Percentiles rank a stretch among this genome's conserved stretches.
These are phyloP conservation scores for Citeromyces hawaiiensis DNA, from an alignment of 1,139 yeast genomes.

Conservation along the genomic window DNA sequence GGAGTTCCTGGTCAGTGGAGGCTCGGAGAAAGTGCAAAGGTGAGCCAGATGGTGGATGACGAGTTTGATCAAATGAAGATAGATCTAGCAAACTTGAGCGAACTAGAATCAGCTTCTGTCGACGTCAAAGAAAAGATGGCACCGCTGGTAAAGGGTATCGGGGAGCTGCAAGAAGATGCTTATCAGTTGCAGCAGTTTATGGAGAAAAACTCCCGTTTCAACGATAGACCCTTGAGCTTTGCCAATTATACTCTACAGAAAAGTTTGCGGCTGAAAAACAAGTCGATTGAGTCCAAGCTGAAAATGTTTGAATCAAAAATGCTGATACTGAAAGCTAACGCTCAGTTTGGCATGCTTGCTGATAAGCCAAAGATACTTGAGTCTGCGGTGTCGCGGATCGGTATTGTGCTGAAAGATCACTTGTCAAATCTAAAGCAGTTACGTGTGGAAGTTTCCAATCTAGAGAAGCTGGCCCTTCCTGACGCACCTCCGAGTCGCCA, in stretches of 20 bases:
- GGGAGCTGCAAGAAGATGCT: slow-evolving; percentile 5
- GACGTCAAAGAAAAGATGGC: slow-evolving; percentile 3
- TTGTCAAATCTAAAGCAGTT: slow-evolving; percentile 8
- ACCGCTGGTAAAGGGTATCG: slow-evolving; percentile 4
- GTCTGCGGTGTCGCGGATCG: slow-evolving; percentile 10
- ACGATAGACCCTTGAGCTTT: too few relatives aligned
- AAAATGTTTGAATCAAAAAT: slow-evolving; percentile 7
- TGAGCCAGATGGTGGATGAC: slow-evolving; percentile 11
- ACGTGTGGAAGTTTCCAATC: slow-evolving; percentile 4
- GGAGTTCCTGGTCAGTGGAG: slow-evolving; percentile 24
- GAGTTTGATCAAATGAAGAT: slow-evolving; percentile 8
- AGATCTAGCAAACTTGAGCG: slow-evolving; percentile 1
- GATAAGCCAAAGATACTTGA: slow-evolving; percentile 10
- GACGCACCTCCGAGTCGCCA: too few relatives aligned
- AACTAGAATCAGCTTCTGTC: slow-evolving; percentile 1
- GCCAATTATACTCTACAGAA: too few relatives aligned
- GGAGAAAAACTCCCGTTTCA: slow-evolving; percentile 7
- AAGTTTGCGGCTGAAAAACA: too few relatives aligned
- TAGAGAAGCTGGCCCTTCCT: too few relatives aligned
- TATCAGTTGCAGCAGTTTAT: slow-evolving; percentile 6
- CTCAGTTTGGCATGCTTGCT: slow-evolving; percentile 11
- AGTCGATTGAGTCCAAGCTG: too few relatives aligned
- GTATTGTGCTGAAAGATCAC: slow-evolving; percentile 9
- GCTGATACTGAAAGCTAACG: slow-evolving; percentile 11
- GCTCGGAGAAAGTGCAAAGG: slow-evolving; percentile 18